phyloP scores from a whole-genome alignment of 2,329 filamentous ascomycete genomes.

The Chlorencoelia australis region DNA sequence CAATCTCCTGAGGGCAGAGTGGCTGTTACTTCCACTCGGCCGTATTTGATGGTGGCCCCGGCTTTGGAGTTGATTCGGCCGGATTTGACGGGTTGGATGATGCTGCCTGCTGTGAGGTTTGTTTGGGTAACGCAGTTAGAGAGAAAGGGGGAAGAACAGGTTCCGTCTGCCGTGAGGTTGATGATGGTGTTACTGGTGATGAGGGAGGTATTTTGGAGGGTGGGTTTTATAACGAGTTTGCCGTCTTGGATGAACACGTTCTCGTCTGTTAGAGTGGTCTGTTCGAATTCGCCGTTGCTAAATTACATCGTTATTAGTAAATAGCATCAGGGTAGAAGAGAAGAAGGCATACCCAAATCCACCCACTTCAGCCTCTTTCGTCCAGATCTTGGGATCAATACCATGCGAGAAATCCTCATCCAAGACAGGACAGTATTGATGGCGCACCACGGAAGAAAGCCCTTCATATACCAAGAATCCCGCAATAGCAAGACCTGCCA shows the following conservation, averaged over 20 bases:
- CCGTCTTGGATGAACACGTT: conserved; percentile 67
- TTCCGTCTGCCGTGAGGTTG: conserved; percentile 54
- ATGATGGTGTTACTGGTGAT: conserved; percentile 58
- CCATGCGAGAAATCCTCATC: conserved; percentile 40
- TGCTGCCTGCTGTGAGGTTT: conserved; percentile 67
- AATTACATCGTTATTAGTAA: too few relatives aligned
- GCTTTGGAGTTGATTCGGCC: conserved; percentile 68
- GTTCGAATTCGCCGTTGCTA: conserved; percentile 73
- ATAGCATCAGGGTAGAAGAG: conserved; percentile 14
- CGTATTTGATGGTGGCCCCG: conserved; percentile 65
- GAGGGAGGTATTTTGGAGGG: conserved; percentile 58
- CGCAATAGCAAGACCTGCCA: conserved; percentile 56
- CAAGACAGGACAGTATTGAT: conserved; percentile 48
- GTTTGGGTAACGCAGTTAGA: conserved; percentile 59
- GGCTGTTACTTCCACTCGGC: conserved; percentile 70
- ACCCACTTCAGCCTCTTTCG: conserved; percentile 36
- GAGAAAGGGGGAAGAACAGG: conserved; percentile 53
- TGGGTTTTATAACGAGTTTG: conserved; percentile 64
- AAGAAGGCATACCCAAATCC: conserved; percentile 42
- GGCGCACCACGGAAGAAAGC: conserved; percentile 57
- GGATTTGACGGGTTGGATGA: conserved; percentile 69
- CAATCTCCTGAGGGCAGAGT: conserved; percentile 70
- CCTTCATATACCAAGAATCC: conserved; percentile 71
- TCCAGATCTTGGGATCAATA: conserved; percentile 36
- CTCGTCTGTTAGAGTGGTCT: conserved; percentile 60